Conservation (phyloP, 208 protist genomes). For the Vickermania spadyakhi region DNA sequence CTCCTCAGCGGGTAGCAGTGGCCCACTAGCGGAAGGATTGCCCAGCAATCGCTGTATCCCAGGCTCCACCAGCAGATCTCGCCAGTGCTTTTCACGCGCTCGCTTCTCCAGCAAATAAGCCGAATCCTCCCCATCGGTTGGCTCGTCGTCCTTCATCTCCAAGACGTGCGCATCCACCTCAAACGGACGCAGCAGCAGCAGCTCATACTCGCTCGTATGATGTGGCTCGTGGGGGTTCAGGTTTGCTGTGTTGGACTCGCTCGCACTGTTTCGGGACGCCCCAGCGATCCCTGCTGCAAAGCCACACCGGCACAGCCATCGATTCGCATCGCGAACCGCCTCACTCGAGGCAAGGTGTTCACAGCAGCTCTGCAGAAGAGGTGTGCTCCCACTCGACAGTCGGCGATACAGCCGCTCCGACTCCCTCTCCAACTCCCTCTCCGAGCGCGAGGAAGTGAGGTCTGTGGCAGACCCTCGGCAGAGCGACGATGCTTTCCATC, state of each 20-base stretch:
- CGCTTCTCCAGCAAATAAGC: neutral
- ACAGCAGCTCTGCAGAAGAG: neutral
- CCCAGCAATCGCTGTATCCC: neutral
- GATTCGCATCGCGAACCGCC: neutral
- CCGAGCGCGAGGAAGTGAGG: neutral
- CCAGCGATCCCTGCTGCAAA: too few species aligned
- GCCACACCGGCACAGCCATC: too few species aligned
- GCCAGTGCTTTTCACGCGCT: neutral
- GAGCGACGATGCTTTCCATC: too few species aligned
- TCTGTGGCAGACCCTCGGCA: too few species aligned
- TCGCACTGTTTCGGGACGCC: too few species aligned
- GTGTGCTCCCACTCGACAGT: neutral
- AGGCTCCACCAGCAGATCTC: neutral
- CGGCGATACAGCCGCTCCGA: neutral
- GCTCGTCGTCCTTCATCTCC: too few species aligned
- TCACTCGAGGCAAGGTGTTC: neutral
- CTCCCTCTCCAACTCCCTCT: neutral
- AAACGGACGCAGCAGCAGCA: too few species aligned
- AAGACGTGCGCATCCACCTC: too few species aligned
- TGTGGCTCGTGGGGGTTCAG: too few species aligned
- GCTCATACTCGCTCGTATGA: too few species aligned
- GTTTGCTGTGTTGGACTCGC: too few species aligned
- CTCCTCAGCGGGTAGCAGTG: neutral
- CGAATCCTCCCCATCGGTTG: too few species aligned
- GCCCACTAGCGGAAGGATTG: constrained; percentile 8